Evolutionary conservation across 495 filamentous ascomycete species (phyloP).

Genomic region (Friedmanniomyces endolithicus): DNA sequence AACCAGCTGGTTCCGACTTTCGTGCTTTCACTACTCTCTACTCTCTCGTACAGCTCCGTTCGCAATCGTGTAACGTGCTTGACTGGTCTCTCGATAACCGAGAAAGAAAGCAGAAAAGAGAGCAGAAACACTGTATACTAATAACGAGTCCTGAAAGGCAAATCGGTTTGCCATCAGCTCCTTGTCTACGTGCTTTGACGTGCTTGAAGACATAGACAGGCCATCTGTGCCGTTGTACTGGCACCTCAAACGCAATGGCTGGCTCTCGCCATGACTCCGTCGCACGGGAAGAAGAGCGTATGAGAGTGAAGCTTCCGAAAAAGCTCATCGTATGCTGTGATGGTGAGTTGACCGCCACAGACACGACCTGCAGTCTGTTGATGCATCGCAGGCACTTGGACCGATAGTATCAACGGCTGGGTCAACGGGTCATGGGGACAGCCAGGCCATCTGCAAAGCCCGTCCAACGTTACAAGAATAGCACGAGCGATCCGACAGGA

Average conservation of each 20-base stretch:
- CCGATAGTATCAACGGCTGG: conserved; percentile 30
- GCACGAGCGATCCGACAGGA: conserved; percentile 29
- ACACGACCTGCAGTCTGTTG: background rate
- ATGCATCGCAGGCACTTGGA: conserved; percentile 22
- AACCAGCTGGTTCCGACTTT: no score
- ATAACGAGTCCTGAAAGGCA: no score
- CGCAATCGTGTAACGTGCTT: no score
- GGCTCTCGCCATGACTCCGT: conserved; percentile 2
- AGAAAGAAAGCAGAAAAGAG: no score
- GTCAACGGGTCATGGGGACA: conserved; percentile 18
- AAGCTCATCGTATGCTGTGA: conserved; percentile 30
- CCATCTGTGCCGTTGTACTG: background rate
- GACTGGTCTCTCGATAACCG: no score
- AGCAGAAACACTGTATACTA: no score
- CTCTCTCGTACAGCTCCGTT: no score
- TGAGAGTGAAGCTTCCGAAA: conserved; percentile 19
- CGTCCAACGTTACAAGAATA: conserved; percentile 32
- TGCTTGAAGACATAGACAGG: background rate
- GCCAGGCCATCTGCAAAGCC: conserved; percentile 28
- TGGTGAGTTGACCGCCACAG: conserved; percentile 14
- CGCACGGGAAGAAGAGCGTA: background rate
- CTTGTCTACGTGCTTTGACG: no score
- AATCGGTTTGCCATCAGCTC: no score
- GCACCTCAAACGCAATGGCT: background rate
- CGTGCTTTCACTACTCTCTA: no score